These are phyloP conservation scores for Xylariaceae sp. DNA, from an alignment of 2,329 filamentous ascomycete species.

Conservation along the genomic window DNA sequence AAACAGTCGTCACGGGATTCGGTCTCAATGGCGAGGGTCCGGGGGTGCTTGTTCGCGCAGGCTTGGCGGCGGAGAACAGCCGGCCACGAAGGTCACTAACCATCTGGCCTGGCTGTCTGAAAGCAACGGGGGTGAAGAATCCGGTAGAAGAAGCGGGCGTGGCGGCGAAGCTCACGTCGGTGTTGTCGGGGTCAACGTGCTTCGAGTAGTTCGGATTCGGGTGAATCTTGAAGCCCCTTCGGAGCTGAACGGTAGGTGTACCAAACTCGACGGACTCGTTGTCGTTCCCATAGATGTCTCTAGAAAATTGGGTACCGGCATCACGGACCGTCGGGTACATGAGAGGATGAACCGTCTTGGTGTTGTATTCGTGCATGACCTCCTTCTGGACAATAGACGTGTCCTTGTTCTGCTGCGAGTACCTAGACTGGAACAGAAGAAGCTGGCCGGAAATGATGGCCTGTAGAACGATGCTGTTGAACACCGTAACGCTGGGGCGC, in stretches of 20 bases:
- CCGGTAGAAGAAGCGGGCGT: conserved; percentile 37
- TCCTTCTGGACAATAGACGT: conserved; percentile 79
- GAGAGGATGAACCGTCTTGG: conserved; percentile 86
- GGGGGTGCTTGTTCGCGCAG: conserved; percentile 67
- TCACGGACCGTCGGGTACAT: conserved; percentile 73
- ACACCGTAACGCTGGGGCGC: conserved; percentile 77
- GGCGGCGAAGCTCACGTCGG: conserved; percentile 32
- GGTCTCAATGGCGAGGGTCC: conserved; percentile 44
- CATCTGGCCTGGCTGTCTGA: conserved; percentile 35
- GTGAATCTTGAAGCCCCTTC: conserved; percentile 72
- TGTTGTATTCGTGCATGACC: conserved; percentile 92
- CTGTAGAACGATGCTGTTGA: conserved; percentile 75
- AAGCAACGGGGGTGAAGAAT: conserved; percentile 36
- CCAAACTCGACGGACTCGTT: conserved; percentile 44
- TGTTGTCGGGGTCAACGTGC: conserved; percentile 62
- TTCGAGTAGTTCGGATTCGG: conserved; percentile 76
- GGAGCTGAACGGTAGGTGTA: conserved; percentile 58
- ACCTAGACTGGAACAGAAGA: conserved; percentile 64
- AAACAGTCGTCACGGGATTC: conserved; percentile 20
- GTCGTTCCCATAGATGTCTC: conserved; percentile 38
- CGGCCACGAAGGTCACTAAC: conserved; percentile 24
- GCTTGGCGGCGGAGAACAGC: conserved; percentile 62
- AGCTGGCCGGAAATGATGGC: conserved; percentile 72
- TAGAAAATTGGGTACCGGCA: conserved; percentile 74
- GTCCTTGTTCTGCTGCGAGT: conserved; percentile 82